Evolutionary conservation across 306 rosid genomes (phyloP).

Genomic region (Pyrus bretschneideri): DNA sequence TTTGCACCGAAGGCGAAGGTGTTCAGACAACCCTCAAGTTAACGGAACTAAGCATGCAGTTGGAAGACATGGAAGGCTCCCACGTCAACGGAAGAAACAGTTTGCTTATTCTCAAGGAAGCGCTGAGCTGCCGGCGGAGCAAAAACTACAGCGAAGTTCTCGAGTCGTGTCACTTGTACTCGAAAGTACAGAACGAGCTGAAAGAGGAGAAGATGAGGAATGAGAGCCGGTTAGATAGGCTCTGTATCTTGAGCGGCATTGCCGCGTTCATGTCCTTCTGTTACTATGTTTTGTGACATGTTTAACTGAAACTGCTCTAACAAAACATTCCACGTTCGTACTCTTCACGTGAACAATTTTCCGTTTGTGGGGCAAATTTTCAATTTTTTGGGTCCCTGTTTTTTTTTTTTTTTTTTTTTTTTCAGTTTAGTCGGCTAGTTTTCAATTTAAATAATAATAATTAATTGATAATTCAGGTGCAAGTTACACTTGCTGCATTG

Average conservation of each 20-base stretch:
- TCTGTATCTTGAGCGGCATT: constrained; percentile 40
- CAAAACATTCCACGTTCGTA: constrained; percentile 15
- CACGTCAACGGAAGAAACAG: constrained; percentile 75
- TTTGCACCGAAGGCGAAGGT: constrained; percentile 50
- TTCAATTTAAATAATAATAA: not conserved
- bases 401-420: not conserved
- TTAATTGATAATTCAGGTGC: not conserved
- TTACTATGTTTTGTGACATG: constrained; percentile 39
- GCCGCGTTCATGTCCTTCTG: constrained; percentile 36
- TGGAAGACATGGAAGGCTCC: constrained; percentile 85
- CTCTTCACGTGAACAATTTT: constrained; percentile 14
- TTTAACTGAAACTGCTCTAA: constrained; percentile 20
- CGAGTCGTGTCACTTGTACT: constrained; percentile 64
- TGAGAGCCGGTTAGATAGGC: constrained; percentile 60
- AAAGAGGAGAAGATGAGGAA: constrained; percentile 82
- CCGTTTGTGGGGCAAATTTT: not conserved
- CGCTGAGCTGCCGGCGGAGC: constrained; percentile 68
- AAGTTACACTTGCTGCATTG: not conserved
- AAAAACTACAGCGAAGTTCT: constrained; percentile 62
- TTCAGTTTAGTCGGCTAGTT: not conserved
- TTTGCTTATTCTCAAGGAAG: constrained; percentile 71
- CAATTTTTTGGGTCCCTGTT: not conserved
- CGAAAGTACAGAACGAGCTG: constrained; percentile 66
- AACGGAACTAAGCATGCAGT: constrained; percentile 82
- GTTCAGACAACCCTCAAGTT: constrained; percentile 47